Base-by-base conservation (phyloP, 495 filamentous ascomycete genomes). In the Talaromyces adpressus region DNA sequence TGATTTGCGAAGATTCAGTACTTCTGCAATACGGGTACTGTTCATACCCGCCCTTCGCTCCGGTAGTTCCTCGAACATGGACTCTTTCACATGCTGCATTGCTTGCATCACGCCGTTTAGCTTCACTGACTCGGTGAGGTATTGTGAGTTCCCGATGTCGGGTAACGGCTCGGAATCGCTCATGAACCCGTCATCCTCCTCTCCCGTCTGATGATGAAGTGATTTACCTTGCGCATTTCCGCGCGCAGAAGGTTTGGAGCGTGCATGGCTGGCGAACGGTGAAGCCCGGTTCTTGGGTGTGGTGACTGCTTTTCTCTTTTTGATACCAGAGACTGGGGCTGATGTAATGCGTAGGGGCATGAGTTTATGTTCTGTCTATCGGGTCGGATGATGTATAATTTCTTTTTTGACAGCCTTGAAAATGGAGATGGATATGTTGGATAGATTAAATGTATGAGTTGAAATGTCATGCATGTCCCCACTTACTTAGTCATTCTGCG, bases 41-140 rank as follows among this genome's bases (percentile, higher is more conserved):
- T 87, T 89, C 87, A 94, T 91, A 11, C 90, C 91, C 1, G 85
- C 77, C 6, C 79, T 78, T 25, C 70, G 70, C 22, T 83, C 76
- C 6, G 91, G 90, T 3, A 94, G 74, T 7, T 81, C 78, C 52
- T 84, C 81, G 71, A 92, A 96, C 84, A 90, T 92, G 65, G 73
- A 81, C 5, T 68, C 69, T 25, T 78, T 80, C 20, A 88, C 85
- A 68, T 89, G 84, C 39, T 76, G 68, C 25, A 93, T 81, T 8
- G 88, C 84, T 52, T 87, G 82, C 9, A 83, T 71, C 6, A 92
- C 87, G 77, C 89, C 84, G 59, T 84, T 77, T 8, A 87, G 75
- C 6, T 81, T 77, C 0, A 84, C 77, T 45, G 86, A 80, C 39
- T 77, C 63, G 2, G 76, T 66, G 29, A 79, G 73, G 57, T 74